Percentiles rank a stretch among this genome's conserved stretches.
Conservation (phyloP, 768 basidiomycete genomes). For the Tephrocybe sp. region DNA sequence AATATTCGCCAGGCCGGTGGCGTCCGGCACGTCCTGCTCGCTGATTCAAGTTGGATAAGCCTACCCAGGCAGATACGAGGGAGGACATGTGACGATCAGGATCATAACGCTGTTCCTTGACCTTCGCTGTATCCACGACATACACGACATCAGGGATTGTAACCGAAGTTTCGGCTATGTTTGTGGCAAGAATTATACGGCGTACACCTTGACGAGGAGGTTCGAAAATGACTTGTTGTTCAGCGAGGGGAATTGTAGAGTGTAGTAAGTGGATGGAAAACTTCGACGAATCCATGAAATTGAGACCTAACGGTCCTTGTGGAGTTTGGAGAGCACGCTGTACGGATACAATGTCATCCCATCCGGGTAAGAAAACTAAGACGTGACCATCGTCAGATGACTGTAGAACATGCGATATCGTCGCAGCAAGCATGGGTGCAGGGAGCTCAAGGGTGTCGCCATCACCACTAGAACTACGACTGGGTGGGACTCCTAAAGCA, state of each 20-base stretch:
- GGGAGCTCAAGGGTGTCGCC: slow-evolving; percentile 75
- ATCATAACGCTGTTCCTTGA: slow-evolving; percentile 90
- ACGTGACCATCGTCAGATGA: slow-evolving; percentile 81
- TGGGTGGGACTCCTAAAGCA: slow-evolving; percentile 24
- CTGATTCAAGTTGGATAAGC: slow-evolving; percentile 87
- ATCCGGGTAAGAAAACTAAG: slow-evolving; percentile 89
- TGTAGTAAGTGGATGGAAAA: slow-evolving; percentile 82
- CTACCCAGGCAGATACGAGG: slow-evolving; percentile 89
- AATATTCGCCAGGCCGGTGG: slow-evolving; percentile 90
- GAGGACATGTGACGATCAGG: slow-evolving; percentile 87
- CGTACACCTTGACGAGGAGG: slow-evolving; percentile 77
- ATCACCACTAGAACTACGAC: slow-evolving; percentile 14
- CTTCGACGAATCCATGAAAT: slow-evolving; percentile 58
- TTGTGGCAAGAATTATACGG: slow-evolving; percentile 89
- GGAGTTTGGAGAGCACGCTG: slow-evolving; percentile 61
- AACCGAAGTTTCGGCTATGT: slow-evolving; percentile 93
- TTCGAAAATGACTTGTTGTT: slow-evolving; percentile 89
- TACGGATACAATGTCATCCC: slow-evolving; percentile 84
- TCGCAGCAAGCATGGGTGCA: slow-evolving; percentile 75
- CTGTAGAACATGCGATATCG: slow-evolving; percentile 74
- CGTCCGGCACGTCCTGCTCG: slow-evolving; percentile 91
- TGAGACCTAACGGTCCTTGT: slow-evolving; percentile 49
- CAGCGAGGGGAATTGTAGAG: slow-evolving; percentile 83
- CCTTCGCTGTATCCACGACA: slow-evolving; percentile 85
- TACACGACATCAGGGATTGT: slow-evolving; percentile 96